A percentile compares a stretch with the other conserved stretches of the same genome.
These are phyloP conservation scores for Verbascum thapsus DNA, from an alignment of 257 asterid species.

Conservation along the genomic window DNA sequence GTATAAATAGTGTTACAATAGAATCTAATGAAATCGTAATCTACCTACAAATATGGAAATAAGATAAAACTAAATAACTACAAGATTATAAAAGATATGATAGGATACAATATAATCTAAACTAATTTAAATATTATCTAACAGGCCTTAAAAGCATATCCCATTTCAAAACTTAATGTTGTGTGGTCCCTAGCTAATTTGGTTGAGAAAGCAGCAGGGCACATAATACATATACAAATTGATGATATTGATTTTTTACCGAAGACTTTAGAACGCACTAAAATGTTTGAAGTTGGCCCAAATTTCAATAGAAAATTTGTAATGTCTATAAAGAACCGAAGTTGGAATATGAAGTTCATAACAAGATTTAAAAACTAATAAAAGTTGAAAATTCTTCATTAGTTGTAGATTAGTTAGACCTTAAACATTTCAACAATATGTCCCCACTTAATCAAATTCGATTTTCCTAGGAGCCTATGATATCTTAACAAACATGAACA, in stretches of 20 bases:
- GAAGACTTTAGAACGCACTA: not conserved
- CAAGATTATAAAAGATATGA: too few species aligned
- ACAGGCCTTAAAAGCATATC: not conserved
- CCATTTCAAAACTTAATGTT: not conserved
- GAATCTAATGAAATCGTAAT: too few species aligned
- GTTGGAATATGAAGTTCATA: too few species aligned
- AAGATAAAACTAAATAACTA: too few species aligned
- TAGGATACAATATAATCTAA: too few species aligned
- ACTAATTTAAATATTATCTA: too few species aligned
- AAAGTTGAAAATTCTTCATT: not conserved
- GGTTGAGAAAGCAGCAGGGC: conserved; percentile 28
- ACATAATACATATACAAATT: conserved; percentile 3
- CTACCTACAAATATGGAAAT: too few species aligned
- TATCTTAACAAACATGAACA: conserved; percentile 17
- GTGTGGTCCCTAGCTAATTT: conserved; percentile 26
- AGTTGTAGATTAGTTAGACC: too few species aligned
- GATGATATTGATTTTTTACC: conserved; percentile 12
- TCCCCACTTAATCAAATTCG: conserved; percentile 3
- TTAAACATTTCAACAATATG: too few species aligned
- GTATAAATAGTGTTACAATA: too few species aligned
- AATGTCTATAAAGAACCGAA: too few species aligned
- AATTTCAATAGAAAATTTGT: too few species aligned
- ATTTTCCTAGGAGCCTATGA: not conserved
- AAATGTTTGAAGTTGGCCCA: not conserved
- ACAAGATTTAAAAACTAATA: not conserved